Conservation (phyloP, 495 filamentous ascomycete genomes). For the Cercophora scortea region DNA sequence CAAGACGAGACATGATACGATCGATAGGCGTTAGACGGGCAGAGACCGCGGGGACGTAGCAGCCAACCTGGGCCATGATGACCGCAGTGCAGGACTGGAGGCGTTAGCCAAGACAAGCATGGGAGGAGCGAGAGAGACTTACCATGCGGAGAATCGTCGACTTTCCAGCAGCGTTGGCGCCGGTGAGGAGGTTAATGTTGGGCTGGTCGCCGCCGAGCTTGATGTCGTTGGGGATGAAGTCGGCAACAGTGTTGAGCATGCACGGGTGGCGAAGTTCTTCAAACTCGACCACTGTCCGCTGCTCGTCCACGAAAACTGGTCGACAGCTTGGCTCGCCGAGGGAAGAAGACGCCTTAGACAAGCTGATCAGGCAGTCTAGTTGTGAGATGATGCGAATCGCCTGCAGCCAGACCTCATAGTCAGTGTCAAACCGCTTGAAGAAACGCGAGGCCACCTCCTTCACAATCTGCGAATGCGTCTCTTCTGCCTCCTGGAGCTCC, state of each 20-base stretch:
- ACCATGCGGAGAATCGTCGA: slow-evolving; percentile 98
- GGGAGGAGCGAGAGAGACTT: slow-evolving; percentile 19
- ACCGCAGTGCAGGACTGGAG: slow-evolving; percentile 73
- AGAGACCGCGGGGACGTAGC: slow-evolving; percentile 77
- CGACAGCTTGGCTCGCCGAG: slow-evolving; percentile 85
- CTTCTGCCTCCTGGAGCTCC: slow-evolving; percentile 84
- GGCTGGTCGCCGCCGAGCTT: slow-evolving; percentile 70
- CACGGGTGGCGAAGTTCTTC: slow-evolving; percentile 91
- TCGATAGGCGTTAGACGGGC: slow-evolving; percentile 88
- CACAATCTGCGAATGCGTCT: slow-evolving; percentile 87
- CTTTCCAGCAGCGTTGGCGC: slow-evolving; percentile 96
- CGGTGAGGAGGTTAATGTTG: slow-evolving; percentile 89
- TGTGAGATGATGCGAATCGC: slow-evolving; percentile 83
- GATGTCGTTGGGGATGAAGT: slow-evolving; percentile 97
- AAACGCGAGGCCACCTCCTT: slow-evolving; percentile 80
- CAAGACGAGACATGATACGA: slow-evolving; percentile 97
- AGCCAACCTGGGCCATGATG: slow-evolving; percentile 98
- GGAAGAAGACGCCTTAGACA: slow-evolving; percentile 77
- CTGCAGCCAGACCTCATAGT: slow-evolving; percentile 81
- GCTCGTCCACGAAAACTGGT: slow-evolving; percentile 74
- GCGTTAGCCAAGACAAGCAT: slow-evolving; percentile 4
- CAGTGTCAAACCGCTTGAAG: slow-evolving; percentile 77
- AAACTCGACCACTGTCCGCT: slow-evolving; percentile 82
- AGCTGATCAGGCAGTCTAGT: slow-evolving; percentile 88
- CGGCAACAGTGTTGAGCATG: slow-evolving; percentile 76